Base-by-base conservation (phyloP, 2,329 filamentous ascomycete genomes). In the Cryphonectria parasitica region DNA sequence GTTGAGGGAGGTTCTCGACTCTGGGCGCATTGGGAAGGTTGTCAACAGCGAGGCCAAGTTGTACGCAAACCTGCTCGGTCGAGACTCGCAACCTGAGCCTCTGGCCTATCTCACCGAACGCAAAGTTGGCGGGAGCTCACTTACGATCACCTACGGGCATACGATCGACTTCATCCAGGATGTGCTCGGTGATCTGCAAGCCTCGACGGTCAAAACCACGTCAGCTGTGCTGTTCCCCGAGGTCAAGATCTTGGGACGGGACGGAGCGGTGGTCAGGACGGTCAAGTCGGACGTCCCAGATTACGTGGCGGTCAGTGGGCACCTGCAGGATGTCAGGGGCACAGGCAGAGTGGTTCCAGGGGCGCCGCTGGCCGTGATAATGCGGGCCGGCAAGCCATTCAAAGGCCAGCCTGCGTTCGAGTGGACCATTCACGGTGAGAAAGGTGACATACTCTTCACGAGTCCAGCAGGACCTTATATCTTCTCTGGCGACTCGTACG, bases 391-490 rank as follows among this genome's bases (percentile, higher is more conserved):
- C 0, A 80, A 82, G 22, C 80, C 83, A 0, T 88, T 88, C 75
- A 82, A 82, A 0, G 83, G 80, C 0, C 82, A 84, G 0, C 80
- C 84, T 0, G 80, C 78, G 1, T 75, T 87, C 0, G 76, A 82
- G 0, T 89, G 87, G 84, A 82, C 79, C 8, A 82, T 90, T 54
- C 79, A 83, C 61, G 86, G 87, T 28, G 83, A 85, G 66, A 83
- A 82, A 72, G 86, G 85, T 0, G 85, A 88, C 77, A 79, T 88
- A 4, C 77, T 82, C 19, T 74, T 87, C 0, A 78, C 77, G 0
- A 76, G 79, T 0, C 71, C 72, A 6, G 76, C 74, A 0, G 79
- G 79, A 6, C 64, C 68, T 19, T 70, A 70, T 13, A 39, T 70
- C 1, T 70, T 58, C 36, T 70, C 64, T 1, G 68, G 64, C 3